Base-by-base conservation (phyloP, 257 asterid genomes). In the Lithospermum erythrorhizon region DNA sequence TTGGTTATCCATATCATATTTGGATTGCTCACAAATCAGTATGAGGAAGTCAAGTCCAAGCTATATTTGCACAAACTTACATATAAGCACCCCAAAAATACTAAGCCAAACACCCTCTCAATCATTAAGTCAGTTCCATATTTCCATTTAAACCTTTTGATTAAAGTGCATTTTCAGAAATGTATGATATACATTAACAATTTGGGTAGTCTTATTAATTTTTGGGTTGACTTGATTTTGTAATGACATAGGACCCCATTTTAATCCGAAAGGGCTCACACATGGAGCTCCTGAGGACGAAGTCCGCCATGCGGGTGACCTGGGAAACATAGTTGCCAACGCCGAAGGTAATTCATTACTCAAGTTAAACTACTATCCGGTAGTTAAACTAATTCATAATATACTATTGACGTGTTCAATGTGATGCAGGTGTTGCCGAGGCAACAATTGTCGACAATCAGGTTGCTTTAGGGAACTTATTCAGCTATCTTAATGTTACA, bases 301-400 rank as follows among this genome's bases (percentile, higher is more conserved):
- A 66, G 70, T 81, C 56, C 96, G 98, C 59, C 98, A 88, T 82
- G 98, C 96, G 95, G 98, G 98, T 76, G 98, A 91, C 95, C 98
- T 91, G 98, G 98, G 98, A 91, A 91, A 91, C 96, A 88, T 91
- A 82, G 81, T 81, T 76, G 96, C 98, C 63, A 86, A 91, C 55
- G 85, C 89, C 48, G 86, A 86, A 2, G 98, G 98, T 91, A 88
- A 25, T 58, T 68, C 20, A 14, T 53, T 10, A 56, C 60, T 56
- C 30, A 6, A 25, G 17, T 9, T 53, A 1, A 53, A 9, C 30
- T 56, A 24, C 57, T 61, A 54, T n/a, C 29, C 61, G 27, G 56
- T 6, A 57, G 20, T 55, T 65, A 51, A 25, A 21, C 2, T n/a
- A 19, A 53, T 53, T 2, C 21, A n/a, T 37, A 18, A 16, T 55